Conservation (phyloP, 352 stramenopile species). For the Lagenidium sp. region DNA sequence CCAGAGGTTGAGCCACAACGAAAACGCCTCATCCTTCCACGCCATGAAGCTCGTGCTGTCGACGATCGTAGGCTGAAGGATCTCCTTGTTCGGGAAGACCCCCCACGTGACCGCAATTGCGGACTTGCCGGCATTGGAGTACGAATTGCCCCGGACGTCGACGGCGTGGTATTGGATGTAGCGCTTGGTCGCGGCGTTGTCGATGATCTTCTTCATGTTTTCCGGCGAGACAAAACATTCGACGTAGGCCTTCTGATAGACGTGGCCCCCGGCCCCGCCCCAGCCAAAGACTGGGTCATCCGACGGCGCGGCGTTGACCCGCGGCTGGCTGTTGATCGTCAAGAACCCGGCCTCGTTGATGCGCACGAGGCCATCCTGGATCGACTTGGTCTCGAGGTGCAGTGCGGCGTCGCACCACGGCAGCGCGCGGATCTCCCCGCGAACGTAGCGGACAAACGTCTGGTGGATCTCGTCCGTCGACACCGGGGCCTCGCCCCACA, state of each 20-base stretch:
- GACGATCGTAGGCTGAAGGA: conserved; percentile 97
- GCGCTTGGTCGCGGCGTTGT: conserved; percentile 72
- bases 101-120: conserved; percentile 97
- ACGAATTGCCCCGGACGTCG: conserved; percentile 84
- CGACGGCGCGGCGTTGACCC: conserved; percentile 88
- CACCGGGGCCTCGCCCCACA: conserved; percentile 91
- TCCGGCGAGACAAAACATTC: conserved; percentile 97
- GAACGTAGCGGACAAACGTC: conserved; percentile 95
- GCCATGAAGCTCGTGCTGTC: conserved; percentile 95
- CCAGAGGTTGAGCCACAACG: conserved; percentile 95
- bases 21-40: conserved; percentile 96
- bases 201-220: conserved; percentile 88
- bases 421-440: conserved; percentile 92
- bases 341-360: conserved; percentile 88
- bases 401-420: conserved; percentile 96
- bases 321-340: conserved; percentile 95
- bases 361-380: conserved; percentile 63
- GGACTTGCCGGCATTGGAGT: conserved; percentile 84
- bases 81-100: conserved; percentile 95
- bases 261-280: conserved; percentile 90
- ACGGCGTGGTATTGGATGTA: conserved; percentile 89
- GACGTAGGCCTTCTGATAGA: conserved; percentile 99
- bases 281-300: conserved; percentile 94
- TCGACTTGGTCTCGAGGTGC: conserved; percentile 90
- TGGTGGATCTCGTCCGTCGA: conserved; percentile 89